Evolutionary conservation across 257 asterid genomes (phyloP), one percentile per base, ranked within the genome.

Genomic region (Oldenlandia corymbosa): DNA sequence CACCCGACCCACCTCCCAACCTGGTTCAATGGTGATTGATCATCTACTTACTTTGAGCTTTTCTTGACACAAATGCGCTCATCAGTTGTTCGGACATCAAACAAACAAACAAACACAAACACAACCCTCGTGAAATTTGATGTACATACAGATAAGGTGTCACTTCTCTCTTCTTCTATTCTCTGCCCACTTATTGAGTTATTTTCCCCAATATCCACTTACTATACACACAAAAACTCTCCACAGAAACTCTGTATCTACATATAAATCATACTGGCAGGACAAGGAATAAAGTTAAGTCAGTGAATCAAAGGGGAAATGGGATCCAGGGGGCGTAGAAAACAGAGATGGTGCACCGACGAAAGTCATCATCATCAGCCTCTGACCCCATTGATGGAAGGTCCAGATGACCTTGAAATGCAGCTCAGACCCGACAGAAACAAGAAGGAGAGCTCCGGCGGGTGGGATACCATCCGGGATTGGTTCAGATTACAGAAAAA

Each of bases 311-410:
- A 1, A 55, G 9, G 17, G 26, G 49, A 31, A 2, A 75, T 81
- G 84, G 82, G 80, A n/a, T 72, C 84, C 31, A 74, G 82, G 50
- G 59, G 70, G 50, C 78, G 88, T 13, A 71, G 87, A 62, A 78
- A 81, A 27, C 85, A 79, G 70, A 60, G 86, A 31, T 83, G 94
- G 94, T 78, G n/a, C 9, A 3, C 83, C 47, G 14, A 24, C 2
- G 76, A 80, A 18, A 47, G 12, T n/a, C 62, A 57, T 7, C 91
- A 86, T n/a, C 62, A 57, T 7, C 91, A 86, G 55, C 87, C 94
- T 5, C 79, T 88, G 31, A 88, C 96, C 12, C 96, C 96, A 7
- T 64, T 88, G 14, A 83, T 83, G 91, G 96, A 88, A 77, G 96
- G 96, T 27, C 96, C 96, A 2, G 95, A 85, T 71, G n/a, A n/a